Base-by-base conservation (phyloP, 2,329 filamentous ascomycete genomes). In the Podosphaera xanthii region DNA sequence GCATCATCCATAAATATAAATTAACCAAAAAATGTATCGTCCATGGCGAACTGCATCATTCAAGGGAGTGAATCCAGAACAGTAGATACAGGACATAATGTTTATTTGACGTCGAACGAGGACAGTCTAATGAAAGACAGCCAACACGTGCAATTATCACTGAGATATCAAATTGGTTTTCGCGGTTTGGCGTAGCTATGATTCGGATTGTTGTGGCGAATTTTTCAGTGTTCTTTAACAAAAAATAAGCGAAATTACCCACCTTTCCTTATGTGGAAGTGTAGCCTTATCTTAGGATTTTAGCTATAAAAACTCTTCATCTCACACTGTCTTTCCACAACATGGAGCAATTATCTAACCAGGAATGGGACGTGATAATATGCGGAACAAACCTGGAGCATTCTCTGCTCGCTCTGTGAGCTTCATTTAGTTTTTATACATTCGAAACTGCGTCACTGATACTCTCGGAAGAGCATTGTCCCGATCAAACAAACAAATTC, bases 401-500 rank as follows among this genome's bases (percentile, higher is more conserved):
- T 74, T 88, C 86, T 63, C 78, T 91, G 65, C 77, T 91, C 69
- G 86, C 85, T 70, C 75, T 89, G 86, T 90, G 69, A 73, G 77
- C 69, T 58, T 56, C 58, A 31, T 35, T 31, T 58, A 48, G 58
- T 60, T 60, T 58, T 57, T 54, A 58, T 46, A 54, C 60, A 62
- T 65, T 65, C 64, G 65, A 65, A 67, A 71, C 73, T 73, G 74
- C 70, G 81, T 82, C 85, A 86, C 84, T 87, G 80, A 88, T 82
- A 71, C 72, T 84, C 78, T 69, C 67, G 71, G 72, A 64, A 97
- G 91, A 78, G 86, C 91, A 67, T 78, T 97, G 66, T 97, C 91
- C 65, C 84, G 90, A 68, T 94, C 89, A 62, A 84, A 83, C 69
- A 94, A 94, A 76, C 92, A 87, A 67, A 80, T 96, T 64, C 79